Percentiles rank a stretch among this genome's conserved stretches.
Conservation (phyloP, 768 basidiomycete genomes). For the Ephemerocybe angulata region DNA sequence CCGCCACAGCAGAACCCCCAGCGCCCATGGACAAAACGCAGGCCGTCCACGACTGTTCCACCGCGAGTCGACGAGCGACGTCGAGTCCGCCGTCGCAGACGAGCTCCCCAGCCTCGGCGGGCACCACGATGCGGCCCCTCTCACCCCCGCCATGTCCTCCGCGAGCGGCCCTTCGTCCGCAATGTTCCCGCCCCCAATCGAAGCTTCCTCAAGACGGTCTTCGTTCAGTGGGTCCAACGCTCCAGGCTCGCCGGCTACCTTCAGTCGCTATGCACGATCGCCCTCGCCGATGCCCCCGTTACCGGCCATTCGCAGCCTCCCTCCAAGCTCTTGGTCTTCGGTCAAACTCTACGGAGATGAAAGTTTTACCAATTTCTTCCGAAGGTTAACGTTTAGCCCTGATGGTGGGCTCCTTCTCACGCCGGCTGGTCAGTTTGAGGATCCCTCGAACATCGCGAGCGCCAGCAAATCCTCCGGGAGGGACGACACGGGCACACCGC, state of each 20-base stretch:
- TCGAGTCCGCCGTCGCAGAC: slow-evolving; percentile 50
- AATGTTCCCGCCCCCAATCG: slow-evolving; percentile 69
- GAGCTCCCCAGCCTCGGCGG: slow-evolving; percentile 42
- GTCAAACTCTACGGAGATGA: slow-evolving; percentile 94
- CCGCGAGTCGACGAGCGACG: slow-evolving; percentile 62
- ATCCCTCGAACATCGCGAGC: slow-evolving; percentile 59
- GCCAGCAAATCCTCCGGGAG: slow-evolving; percentile 21
- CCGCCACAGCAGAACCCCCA: slow-evolving; percentile 70
- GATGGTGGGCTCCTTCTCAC: slow-evolving; percentile 93
- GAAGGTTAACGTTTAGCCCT: slow-evolving; percentile 89
- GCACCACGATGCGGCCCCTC: slow-evolving; percentile 35
- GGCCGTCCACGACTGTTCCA: slow-evolving; percentile 60
- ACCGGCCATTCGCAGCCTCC: slow-evolving; percentile 82
- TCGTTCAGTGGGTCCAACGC: slow-evolving; percentile 82
- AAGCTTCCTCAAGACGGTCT: slow-evolving; percentile 56
- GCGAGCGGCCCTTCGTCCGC: slow-evolving; percentile 59
- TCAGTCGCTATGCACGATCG: slow-evolving; percentile 69
- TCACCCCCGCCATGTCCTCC: slow-evolving; percentile 68
- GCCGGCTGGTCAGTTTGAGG: slow-evolving; percentile 96
- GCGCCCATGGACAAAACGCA: slow-evolving; percentile 38
- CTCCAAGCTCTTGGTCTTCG: slow-evolving; percentile 53
- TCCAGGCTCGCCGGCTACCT: slow-evolving; percentile 66
- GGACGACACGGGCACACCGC: slow-evolving; percentile 39
- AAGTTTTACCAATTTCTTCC: slow-evolving; percentile 92
- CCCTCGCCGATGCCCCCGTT: slow-evolving; percentile 90